These are phyloP conservation scores for Hippophae gyantsensis DNA, from an alignment of 306 rosid species.

Conservation along the genomic window DNA sequence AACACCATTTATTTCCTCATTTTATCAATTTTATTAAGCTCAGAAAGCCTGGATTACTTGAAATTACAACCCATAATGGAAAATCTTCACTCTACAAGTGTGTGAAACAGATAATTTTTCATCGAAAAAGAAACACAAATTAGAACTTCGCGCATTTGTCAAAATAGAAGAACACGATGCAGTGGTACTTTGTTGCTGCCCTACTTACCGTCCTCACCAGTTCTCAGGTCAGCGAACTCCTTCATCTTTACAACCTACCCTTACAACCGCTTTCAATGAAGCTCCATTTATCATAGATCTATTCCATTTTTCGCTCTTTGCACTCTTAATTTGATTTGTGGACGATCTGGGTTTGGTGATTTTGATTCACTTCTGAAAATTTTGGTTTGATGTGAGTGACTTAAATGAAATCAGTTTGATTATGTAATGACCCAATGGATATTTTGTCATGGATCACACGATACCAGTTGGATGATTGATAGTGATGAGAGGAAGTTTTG, in stretches of 20 bases:
- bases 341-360: not conserved
- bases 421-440: too few relatives aligned
- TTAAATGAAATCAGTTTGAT: not conserved
- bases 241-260: not conserved
- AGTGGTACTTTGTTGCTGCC: slow-evolving; percentile 51
- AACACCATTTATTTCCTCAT: too few relatives aligned
- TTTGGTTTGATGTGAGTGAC: not conserved
- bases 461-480: too few relatives aligned
- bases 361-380: not conserved
- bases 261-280: not conserved
- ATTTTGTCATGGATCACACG: too few relatives aligned
- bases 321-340: not conserved
- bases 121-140: too few relatives aligned
- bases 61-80: too few relatives aligned
- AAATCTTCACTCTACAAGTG: too few relatives aligned
- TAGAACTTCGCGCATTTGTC: not conserved
- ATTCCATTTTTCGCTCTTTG: not conserved
- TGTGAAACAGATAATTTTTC: too few relatives aligned
- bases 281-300: slow-evolving; percentile 2
- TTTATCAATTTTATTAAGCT: too few relatives aligned
- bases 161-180: slow-evolving; percentile 25
- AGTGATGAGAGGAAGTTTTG: too few relatives aligned
- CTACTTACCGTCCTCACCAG: slow-evolving; percentile 56
- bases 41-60: too few relatives aligned
- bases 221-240: slow-evolving; percentile 40